Evolutionary conservation across 2,329 filamentous ascomycete genomes (phyloP), one percentile per base, ranked within the genome.

Genomic region (Pezicula neosporulosa): DNA sequence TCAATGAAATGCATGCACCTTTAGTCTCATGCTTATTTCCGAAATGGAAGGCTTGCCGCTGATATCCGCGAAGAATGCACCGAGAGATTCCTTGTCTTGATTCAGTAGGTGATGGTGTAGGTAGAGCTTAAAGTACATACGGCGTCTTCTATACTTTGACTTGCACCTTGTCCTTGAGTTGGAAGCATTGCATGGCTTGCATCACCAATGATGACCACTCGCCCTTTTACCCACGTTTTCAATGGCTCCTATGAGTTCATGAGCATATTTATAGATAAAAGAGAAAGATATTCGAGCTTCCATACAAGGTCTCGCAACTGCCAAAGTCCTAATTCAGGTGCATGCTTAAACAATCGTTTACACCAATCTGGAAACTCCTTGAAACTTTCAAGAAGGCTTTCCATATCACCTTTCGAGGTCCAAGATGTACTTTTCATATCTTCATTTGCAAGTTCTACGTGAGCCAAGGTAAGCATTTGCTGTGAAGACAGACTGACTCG

Each of bases 341-440:
- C 55, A 1, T 64, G 65, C 4, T 59, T 54, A 27, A 75, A 66
- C 9, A 68, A 57, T 1, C 56, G 57, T 18, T 61, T 64, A 1
- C 68, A 60, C 73, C 73, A 76, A 0, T 54, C 48, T 0, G 73
- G 73, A 44, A 73, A 76, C 4, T 68, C 70, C 2, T 62, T 54
- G 50, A 68, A 76, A 0, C 67, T 69, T 12, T 69, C 62, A 1
- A 72, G 56, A 48, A 76, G 39, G 18, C 39, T 42, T 42, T 42
- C 39, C 7, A 42, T 16, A 42, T 42, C 39, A 19, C 39, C 39
- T 16, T 42, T 21, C 3, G 39, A 42, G 15, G 39, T 42, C 39
- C 39, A 42, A 16, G 39, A 42, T 21, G 39, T 42, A 19, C 39
- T 21, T 21, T 42, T 42, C 4, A 21, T 10, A 24, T 42, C 39